Percentiles rank a stretch among this genome's conserved stretches.
These are phyloP conservation scores for Xylariaceae sp. DNA, from an alignment of 2,329 filamentous ascomycete species.

Conservation along the genomic window DNA sequence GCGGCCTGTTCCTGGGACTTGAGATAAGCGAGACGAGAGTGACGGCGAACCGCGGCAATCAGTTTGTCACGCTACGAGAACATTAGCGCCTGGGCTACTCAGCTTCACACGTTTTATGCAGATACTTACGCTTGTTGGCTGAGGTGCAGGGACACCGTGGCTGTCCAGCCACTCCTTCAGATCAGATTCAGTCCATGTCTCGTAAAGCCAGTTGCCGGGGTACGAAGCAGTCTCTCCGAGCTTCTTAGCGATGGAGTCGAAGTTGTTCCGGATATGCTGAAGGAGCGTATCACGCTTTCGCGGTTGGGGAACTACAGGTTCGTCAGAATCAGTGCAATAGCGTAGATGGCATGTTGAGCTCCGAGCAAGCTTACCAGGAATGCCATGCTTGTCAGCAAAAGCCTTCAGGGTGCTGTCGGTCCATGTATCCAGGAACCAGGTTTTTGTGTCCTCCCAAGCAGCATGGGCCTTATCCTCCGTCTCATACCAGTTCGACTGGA, in stretches of 20 bases:
- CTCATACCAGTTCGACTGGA: constrained; percentile 72
- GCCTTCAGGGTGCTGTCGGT: constrained; percentile 88
- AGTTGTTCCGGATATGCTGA: constrained; percentile 71
- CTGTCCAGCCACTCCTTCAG: constrained; percentile 91
- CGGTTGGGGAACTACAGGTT: constrained; percentile 64
- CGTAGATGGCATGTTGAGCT: not conserved
- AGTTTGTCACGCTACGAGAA: constrained; percentile 66
- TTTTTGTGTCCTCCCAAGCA: constrained; percentile 66
- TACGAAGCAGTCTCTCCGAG: constrained; percentile 73
- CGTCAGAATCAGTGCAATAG: constrained; percentile 1
- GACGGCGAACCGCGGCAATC: constrained; percentile 83
- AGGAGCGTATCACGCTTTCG: constrained; percentile 79
- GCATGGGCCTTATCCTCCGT: constrained; percentile 70
- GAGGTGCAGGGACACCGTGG: constrained; percentile 78
- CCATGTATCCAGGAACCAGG: constrained; percentile 96
- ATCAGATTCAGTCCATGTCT: constrained; percentile 86
- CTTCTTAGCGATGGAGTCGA: constrained; percentile 70
- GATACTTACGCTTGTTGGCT: constrained; percentile 61
- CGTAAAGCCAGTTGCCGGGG: constrained; percentile 92
- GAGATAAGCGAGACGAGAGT: constrained; percentile 73
- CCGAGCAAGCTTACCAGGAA: constrained; percentile 52
- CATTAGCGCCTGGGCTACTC: constrained; percentile 16
- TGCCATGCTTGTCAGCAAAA: constrained; percentile 82
- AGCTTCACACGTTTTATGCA: not conserved
- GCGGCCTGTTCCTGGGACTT: constrained; percentile 57